A percentile compares a stretch with the other conserved stretches of the same genome.
phyloP scores from a whole-genome alignment of 2,329 filamentous ascomycete genomes.

The Herpotrichia juniperi region DNA sequence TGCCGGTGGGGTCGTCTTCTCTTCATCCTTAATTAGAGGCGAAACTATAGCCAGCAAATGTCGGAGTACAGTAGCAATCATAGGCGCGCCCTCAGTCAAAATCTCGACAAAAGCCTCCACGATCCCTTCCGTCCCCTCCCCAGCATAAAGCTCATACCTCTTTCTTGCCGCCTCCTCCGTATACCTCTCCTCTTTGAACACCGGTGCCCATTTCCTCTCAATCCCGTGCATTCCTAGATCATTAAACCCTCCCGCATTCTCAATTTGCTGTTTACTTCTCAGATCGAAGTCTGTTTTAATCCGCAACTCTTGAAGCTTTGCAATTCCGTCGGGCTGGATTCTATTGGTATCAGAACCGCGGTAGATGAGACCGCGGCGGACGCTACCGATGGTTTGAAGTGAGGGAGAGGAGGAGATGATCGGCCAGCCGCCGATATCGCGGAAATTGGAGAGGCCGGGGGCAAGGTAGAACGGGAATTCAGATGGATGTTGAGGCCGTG shows the following conservation, averaged over 20 bases:
- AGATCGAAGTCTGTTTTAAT: conserved; percentile 72
- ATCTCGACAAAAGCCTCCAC: conserved; percentile 68
- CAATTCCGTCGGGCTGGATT: conserved; percentile 19
- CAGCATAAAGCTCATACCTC: conserved; percentile 64
- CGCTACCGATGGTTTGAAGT: conserved; percentile 7
- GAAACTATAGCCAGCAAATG: conserved; percentile 54
- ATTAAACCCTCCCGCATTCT: conserved; percentile 41
- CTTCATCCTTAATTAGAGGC: background rate
- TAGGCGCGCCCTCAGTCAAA: conserved; percentile 58
- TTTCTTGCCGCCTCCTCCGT: conserved; percentile 65
- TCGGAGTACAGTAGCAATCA: conserved; percentile 63
- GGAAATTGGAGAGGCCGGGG: conserved; percentile 37
- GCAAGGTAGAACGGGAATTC: conserved; percentile 32
- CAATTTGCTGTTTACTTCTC: conserved; percentile 66
- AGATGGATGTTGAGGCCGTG: conserved; percentile 13
- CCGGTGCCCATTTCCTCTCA: conserved; percentile 65
- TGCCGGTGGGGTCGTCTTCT: conserved; percentile 45
- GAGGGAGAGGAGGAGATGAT: conserved; percentile 9
- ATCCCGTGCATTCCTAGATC: conserved; percentile 44
- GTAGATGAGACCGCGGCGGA: conserved; percentile 64
- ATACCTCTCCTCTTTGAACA: conserved; percentile 67
- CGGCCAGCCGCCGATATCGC: conserved; percentile 37
- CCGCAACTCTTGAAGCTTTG: conserved; percentile 51
- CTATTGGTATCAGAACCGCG: conserved; percentile 68
- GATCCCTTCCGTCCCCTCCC: conserved; percentile 64